Evolutionary conservation across 2,329 filamentous ascomycete genomes (phyloP).

Genomic region (Aureobasidium musti): DNA sequence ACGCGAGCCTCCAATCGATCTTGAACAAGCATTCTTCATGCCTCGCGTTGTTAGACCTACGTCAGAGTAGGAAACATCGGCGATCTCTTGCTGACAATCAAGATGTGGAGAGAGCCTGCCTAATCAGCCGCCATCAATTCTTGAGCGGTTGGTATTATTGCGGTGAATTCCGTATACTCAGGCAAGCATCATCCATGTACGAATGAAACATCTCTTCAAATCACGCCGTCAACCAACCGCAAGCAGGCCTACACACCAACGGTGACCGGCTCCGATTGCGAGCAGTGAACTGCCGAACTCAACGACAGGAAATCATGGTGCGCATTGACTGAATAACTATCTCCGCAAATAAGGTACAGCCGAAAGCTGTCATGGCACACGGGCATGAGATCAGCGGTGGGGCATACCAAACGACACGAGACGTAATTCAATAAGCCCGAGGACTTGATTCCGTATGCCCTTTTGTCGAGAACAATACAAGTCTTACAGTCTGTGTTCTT

Average conservation of each 20-base stretch:
- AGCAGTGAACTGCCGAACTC: conserved; percentile 4
- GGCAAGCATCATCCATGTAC: neutral
- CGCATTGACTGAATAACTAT: neutral
- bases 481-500: neutral
- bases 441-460: neutral
- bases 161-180: conserved; percentile 1
- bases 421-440: neutral
- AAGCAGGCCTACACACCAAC: neutral
- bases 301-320: no score
- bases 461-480: neutral
- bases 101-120: neutral
- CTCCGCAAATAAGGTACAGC: neutral
- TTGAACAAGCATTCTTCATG: neutral
- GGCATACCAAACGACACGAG: neutral
- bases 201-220: neutral
- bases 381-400: neutral
- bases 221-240: neutral
- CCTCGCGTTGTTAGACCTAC: neutral
- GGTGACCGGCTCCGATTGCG: neutral
- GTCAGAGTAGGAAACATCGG: conserved; percentile 7
- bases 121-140: neutral
- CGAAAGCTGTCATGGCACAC: neutral
- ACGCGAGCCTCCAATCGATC: neutral
- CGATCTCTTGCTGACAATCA: neutral
- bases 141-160: neutral